These are phyloP conservation scores for Trametes sp. DNA, from an alignment of 1,284 basidiomycete species.

Conservation along the genomic window DNA sequence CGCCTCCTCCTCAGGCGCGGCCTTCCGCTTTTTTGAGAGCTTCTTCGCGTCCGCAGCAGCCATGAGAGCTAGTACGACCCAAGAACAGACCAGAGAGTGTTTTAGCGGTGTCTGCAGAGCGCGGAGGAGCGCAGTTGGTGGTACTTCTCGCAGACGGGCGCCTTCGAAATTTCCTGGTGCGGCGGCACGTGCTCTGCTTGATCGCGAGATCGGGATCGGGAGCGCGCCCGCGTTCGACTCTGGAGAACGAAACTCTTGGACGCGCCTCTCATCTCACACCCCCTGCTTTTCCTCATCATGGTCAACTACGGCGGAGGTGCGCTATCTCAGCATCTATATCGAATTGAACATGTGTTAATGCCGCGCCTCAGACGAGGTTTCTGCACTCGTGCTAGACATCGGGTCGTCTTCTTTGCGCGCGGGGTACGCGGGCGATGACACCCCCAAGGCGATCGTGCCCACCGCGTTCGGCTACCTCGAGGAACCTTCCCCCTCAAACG, in stretches of 20 bases:
- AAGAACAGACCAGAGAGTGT: constrained; percentile 15
- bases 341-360: not conserved
- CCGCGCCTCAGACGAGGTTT: constrained; percentile 80
- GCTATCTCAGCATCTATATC: too few relatives aligned
- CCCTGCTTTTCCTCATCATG: constrained; percentile 48
- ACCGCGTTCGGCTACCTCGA: constrained; percentile 84
- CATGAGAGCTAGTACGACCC: constrained; percentile 24
- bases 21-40: constrained; percentile 65
- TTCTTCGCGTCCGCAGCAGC: constrained; percentile 48
- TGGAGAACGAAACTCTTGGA: constrained; percentile 33
- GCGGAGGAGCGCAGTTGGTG: not conserved
- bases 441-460: constrained; percentile 92
- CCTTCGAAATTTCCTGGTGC: constrained; percentile 32
- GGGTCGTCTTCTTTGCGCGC: constrained; percentile 91
- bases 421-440: constrained; percentile 97
- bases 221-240: constrained; percentile 21
- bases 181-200: constrained; percentile 29
- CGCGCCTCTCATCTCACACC: constrained; percentile 35
- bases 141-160: constrained; percentile 16
- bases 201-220: constrained; percentile 44
- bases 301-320: constrained; percentile 78
- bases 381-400: constrained; percentile 95
- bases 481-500: constrained; percentile 42
- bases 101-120: constrained; percentile 1
- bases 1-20: constrained; percentile 40